Evolutionary conservation across 78 protist species (phyloP).

Genomic region (Dictyostelium firmibasis): DNA sequence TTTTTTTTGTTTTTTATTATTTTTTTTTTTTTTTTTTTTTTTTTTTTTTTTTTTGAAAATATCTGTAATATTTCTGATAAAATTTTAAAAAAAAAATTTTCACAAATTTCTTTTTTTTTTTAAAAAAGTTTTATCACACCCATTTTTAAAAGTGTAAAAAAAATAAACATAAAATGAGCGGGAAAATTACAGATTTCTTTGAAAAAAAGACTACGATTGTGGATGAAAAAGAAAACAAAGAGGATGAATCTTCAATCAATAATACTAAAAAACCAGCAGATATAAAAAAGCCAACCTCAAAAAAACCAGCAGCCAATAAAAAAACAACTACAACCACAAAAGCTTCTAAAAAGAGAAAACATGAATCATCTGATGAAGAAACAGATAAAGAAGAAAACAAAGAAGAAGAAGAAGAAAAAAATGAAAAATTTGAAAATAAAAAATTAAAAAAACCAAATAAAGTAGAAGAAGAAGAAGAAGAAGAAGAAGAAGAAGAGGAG

Average conservation of each 20-base stretch:
- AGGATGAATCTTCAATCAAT: neutral
- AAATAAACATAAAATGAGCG: neutral
- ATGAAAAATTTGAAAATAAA: neutral
- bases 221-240: neutral
- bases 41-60: too few species aligned
- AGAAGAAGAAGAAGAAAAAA: neutral
- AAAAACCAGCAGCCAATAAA: neutral
- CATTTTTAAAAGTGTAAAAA: neutral
- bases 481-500: neutral
- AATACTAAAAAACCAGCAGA: too few species aligned
- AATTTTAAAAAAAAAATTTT: too few species aligned
- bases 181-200: neutral
- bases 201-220: neutral
- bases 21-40: too few species aligned
- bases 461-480: neutral
- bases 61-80: too few species aligned
- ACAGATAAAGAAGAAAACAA: neutral
- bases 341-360: neutral
- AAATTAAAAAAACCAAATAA: neutral
- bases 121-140: too few species aligned
- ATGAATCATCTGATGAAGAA: constrained; percentile 22
- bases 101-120: neutral
- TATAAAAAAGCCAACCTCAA: neutral
- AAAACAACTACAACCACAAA: neutral
- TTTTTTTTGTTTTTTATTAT: too few species aligned